Base-by-base conservation (phyloP, 345 rosid genomes). In the Jatropha curcas region DNA sequence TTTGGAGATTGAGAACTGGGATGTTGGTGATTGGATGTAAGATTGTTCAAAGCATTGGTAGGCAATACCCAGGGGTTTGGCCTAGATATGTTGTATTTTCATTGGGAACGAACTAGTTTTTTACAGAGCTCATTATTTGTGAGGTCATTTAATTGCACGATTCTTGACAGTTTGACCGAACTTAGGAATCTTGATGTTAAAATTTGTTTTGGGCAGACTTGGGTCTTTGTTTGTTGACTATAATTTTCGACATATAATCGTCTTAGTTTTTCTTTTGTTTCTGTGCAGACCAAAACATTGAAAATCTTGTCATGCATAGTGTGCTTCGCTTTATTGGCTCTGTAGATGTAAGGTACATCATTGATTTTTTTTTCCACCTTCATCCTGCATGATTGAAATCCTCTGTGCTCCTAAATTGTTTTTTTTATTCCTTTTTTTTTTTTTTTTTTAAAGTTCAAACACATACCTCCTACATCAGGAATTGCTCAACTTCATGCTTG, bases 391-490 rank as follows among this genome's bases (percentile, higher is more conserved):
- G 65, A 67, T 22, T 45, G 8, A 63, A 45, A 22, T 72, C n/a
- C 50, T 48, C 60, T 51, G 7, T 77, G 65, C 45, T 67, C 77
- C 79, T 84, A 76, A 78, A 81, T 30, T 77, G 68, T 34, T 41
- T 41, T 78, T 86, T 79, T 75, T 82, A 68, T 80, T 45, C 79
- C 90, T n/a, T n/a, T n/a, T n/a, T n/a, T n/a, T n/a, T n/a, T n/a
- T n/a, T n/a, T n/a, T n/a, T n/a, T n/a, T n/a, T n/a, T n/a, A n/a
- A 74, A 96, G 99, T 77, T 84, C 89, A 72, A 84, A 81, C 50
- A 85, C 94, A 53, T 88, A 88, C 75, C 77, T 81, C 71, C 85
- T 91, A 74, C 99, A 96, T 83, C 98, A 88, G 80, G 97, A 96
- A 90, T 80, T 93, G 88, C 89, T 96, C 57, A 88, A 86, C 79